Conservation (phyloP, 495 filamentous ascomycete species). For the Extremus antarcticus region DNA sequence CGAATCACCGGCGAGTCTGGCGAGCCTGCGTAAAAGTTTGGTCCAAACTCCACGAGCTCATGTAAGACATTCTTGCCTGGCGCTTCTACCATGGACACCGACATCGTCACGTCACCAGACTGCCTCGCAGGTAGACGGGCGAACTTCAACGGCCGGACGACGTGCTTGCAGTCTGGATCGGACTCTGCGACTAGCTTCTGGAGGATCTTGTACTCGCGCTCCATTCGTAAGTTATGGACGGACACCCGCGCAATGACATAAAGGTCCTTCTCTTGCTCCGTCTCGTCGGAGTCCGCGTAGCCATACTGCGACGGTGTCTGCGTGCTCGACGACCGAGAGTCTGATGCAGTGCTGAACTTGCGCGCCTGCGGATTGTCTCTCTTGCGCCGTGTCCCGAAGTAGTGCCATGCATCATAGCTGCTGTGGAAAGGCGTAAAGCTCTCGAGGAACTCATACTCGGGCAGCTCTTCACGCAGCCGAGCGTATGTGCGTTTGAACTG, state of each 20-base stretch:
- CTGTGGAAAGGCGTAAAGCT: constrained; percentile 15
- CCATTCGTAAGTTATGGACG: constrained; percentile 64
- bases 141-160: constrained; percentile 63
- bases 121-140: constrained; percentile 51
- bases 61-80: constrained; percentile 62
- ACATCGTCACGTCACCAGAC: constrained; percentile 51
- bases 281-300: constrained; percentile 2
- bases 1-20: constrained; percentile 35
- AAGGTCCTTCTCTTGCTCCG: constrained; percentile 10
- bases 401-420: constrained; percentile 34
- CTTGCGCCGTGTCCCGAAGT: constrained; percentile 22
- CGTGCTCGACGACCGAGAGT: constrained; percentile 5
- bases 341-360: constrained; percentile 10
- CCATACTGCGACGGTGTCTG: constrained; percentile 9
- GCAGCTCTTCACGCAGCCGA: constrained; percentile 15
- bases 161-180: constrained; percentile 64
- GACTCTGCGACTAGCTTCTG: constrained; percentile 57
- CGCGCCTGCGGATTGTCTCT: neutral
- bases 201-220: constrained; percentile 72
- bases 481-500: constrained; percentile 7
- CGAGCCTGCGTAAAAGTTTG: constrained; percentile 46
- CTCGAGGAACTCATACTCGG: constrained; percentile 18
- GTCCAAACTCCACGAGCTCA: constrained; percentile 62
- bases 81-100: constrained; percentile 69
- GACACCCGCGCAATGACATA: constrained; percentile 66